These are phyloP conservation scores for Pseudopithomyces maydicus DNA, from an alignment of 2,329 filamentous ascomycete species.

Conservation along the genomic window DNA sequence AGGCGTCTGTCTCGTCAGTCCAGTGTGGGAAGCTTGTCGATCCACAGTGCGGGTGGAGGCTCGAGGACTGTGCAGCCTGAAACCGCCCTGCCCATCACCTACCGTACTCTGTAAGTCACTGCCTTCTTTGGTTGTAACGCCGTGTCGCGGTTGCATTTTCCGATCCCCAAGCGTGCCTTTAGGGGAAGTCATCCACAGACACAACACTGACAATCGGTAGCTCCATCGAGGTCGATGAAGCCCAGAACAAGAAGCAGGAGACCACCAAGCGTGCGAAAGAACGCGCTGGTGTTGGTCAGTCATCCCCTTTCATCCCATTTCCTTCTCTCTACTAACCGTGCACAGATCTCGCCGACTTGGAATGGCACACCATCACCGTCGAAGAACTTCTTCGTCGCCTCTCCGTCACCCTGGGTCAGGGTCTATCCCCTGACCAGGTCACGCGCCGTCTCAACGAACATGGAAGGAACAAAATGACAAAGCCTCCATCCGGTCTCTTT, in stretches of 20 bases:
- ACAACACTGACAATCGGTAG: neutral
- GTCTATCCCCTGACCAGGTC: slow-evolving; percentile 65
- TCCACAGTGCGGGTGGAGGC: slow-evolving; percentile 40
- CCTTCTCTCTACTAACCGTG: neutral
- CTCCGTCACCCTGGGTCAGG: slow-evolving; percentile 59
- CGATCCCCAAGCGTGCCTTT: slow-evolving; percentile 4
- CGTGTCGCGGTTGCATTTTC: slow-evolving; percentile 4
- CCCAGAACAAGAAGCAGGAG: slow-evolving; percentile 32
- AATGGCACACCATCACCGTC: slow-evolving; percentile 68
- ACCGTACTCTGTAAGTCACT: slow-evolving; percentile 45
- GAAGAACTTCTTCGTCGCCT: slow-evolving; percentile 66
- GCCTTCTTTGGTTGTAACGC: neutral
- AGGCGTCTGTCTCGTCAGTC: slow-evolving; percentile 37
- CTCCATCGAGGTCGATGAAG: slow-evolving; percentile 50
- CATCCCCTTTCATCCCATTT: neutral
- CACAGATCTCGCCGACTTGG: slow-evolving; percentile 56
- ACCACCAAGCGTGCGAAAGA: slow-evolving; percentile 39
- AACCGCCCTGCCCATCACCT: slow-evolving; percentile 50
- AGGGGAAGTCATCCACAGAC: neutral
- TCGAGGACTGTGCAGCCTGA: slow-evolving; percentile 47
- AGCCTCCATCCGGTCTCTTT: slow-evolving; percentile 65
- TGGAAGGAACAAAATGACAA: slow-evolving; percentile 70
- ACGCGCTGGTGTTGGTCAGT: slow-evolving; percentile 39
- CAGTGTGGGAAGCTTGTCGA: slow-evolving; percentile 43
- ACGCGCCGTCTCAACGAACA: slow-evolving; percentile 61